Conservation (phyloP, 768 basidiomycete genomes). For the Panaeolus cyanescens region DNA sequence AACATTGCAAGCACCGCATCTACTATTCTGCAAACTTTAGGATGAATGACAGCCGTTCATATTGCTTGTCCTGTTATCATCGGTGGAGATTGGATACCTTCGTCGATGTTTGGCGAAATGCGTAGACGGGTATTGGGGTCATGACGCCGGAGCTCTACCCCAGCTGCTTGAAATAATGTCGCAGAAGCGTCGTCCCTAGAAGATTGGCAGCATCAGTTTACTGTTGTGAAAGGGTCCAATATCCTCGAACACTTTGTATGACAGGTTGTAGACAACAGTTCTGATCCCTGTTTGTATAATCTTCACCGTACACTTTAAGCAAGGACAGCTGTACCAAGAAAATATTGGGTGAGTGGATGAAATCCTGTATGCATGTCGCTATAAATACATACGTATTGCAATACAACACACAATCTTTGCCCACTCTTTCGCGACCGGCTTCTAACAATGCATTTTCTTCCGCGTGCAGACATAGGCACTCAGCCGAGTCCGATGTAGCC, state of each 20-base stretch:
- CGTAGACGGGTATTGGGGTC: slow-evolving; percentile 44
- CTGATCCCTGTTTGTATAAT: slow-evolving; percentile 94
- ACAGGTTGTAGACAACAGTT: slow-evolving; percentile 91
- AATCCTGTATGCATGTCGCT: slow-evolving; percentile 3
- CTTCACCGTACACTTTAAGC: slow-evolving; percentile 94
- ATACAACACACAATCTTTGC: slow-evolving; percentile 81
- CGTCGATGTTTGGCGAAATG: slow-evolving; percentile 26
- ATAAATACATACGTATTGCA: slow-evolving; percentile 85
- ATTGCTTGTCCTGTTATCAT: slow-evolving; percentile 12
- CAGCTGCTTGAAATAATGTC: slow-evolving; percentile 74
- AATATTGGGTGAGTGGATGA: not conserved
- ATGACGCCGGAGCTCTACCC: slow-evolving; percentile 77
- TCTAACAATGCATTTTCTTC: slow-evolving; percentile 98
- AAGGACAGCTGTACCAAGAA: slow-evolving; percentile 75
- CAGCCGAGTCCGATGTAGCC: slow-evolving; percentile 42
- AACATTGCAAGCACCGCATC: slow-evolving; percentile 51
- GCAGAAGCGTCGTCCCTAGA: slow-evolving; percentile 85
- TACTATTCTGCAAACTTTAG: slow-evolving; percentile 30
- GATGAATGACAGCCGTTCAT: slow-evolving; percentile 6
- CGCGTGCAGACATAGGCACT: slow-evolving; percentile 94
- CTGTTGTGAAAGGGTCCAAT: not conserved
- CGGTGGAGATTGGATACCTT: slow-evolving; percentile 19
- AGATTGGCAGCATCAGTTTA: slow-evolving; percentile 9
- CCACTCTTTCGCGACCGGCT: slow-evolving; percentile 90
- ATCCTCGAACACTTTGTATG: slow-evolving; percentile 86